phyloP scores from a whole-genome alignment of 805 yeast species.

The Teunomyces barrocoloradensis region DNA sequence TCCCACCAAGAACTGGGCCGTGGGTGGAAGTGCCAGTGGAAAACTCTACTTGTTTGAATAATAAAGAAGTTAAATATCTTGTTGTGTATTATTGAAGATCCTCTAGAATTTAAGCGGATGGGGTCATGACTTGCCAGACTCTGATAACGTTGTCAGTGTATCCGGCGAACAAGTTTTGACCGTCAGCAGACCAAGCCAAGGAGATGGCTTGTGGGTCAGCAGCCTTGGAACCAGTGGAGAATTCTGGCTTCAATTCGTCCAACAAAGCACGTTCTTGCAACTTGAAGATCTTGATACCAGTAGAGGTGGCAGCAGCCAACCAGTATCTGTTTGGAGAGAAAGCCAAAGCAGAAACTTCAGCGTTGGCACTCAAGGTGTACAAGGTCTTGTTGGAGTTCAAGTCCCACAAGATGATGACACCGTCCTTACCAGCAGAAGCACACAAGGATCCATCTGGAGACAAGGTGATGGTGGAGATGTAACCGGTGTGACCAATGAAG shows the following conservation, averaged over 20 bases:
- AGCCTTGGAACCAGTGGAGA: slow-evolving; percentile 81
- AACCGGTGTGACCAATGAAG: slow-evolving; percentile 99
- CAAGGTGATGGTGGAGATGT: slow-evolving; percentile 93
- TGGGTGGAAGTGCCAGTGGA: slow-evolving; percentile 94
- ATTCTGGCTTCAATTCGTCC: slow-evolving; percentile 98
- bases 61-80: no score
- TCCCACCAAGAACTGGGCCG: slow-evolving; percentile 84
- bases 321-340: slow-evolving; percentile 99
- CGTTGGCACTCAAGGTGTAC: slow-evolving; percentile 92
- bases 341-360: slow-evolving; percentile 96
- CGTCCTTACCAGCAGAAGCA: slow-evolving; percentile 99
- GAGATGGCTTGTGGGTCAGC: slow-evolving; percentile 98
- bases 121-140: slow-evolving; percentile 99
- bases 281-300: slow-evolving; percentile 98
- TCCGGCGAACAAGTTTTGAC: slow-evolving; percentile 99
- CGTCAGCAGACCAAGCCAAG: slow-evolving; percentile 99
- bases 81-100: no score
- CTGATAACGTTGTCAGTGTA: slow-evolving; percentile 99
- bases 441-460: slow-evolving; percentile 99
- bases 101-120: slow-evolving; percentile 41
- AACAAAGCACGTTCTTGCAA: slow-evolving; percentile 90
- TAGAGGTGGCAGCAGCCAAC: slow-evolving; percentile 99
- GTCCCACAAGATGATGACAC: slow-evolving; percentile 98
- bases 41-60: slow-evolving; percentile 63
- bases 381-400: slow-evolving; percentile 79